phyloP scores from a whole-genome alignment of 495 filamentous ascomycete genomes.

The Penicillium flavigenum region DNA sequence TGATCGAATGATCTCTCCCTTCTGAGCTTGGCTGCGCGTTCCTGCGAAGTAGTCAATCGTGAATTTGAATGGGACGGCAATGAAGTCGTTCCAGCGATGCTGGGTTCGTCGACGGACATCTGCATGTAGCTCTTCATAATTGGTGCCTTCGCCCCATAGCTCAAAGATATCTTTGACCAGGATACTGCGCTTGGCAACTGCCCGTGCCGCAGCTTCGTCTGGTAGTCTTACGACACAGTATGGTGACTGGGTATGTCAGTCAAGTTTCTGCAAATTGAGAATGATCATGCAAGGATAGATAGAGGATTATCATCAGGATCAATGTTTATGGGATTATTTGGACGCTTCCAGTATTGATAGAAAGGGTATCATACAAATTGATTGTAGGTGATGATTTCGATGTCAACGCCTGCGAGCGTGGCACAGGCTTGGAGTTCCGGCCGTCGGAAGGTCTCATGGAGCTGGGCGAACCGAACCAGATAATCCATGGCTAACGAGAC shows the following conservation, averaged over 20 bases:
- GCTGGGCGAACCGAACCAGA: slow-evolving; percentile 86
- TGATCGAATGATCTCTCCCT: slow-evolving; percentile 70
- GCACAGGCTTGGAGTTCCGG: slow-evolving; percentile 87
- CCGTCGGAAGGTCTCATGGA: slow-evolving; percentile 84
- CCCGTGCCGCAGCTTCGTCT: slow-evolving; percentile 61
- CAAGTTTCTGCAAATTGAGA: neutral
- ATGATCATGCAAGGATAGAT: neutral
- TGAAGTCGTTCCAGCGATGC: slow-evolving; percentile 65
- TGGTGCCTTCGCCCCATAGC: slow-evolving; percentile 75
- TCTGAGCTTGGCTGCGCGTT: slow-evolving; percentile 57
- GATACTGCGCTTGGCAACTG: slow-evolving; percentile 72
- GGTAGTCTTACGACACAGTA: slow-evolving; percentile 75
- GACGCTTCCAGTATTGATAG: neutral
- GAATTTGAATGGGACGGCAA: slow-evolving; percentile 71
- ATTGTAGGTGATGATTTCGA: slow-evolving; percentile 71
- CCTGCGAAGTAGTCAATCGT: slow-evolving; percentile 73
- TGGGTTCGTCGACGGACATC: slow-evolving; percentile 56
- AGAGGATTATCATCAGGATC: neutral
- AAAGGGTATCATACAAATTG: slow-evolving; percentile 57
- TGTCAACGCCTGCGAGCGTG: slow-evolving; percentile 58
- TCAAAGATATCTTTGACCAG: slow-evolving; percentile 80
- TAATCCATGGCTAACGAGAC: slow-evolving; percentile 59
- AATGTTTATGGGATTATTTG: neutral
- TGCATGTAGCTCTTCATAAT: slow-evolving; percentile 67
- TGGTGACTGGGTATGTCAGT: slow-evolving; percentile 63